A percentile compares a stretch with the other conserved stretches of the same genome.
Conservation (phyloP, 192 early-diverging fungal genomes). For the Backusella sp. region DNA sequence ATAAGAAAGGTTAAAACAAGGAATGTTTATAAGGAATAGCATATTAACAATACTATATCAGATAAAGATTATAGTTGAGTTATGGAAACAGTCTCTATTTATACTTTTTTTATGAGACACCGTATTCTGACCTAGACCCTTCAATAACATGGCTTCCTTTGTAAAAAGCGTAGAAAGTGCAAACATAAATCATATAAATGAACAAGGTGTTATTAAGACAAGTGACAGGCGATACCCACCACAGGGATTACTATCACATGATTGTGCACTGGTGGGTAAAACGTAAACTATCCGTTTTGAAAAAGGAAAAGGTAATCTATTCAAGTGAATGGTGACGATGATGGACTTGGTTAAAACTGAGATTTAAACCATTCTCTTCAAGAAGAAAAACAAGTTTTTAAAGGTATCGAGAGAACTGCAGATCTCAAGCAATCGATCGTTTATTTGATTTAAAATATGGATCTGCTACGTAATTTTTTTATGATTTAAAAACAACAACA, state of each 20-base stretch:
- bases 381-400: background rate
- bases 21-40: too few species aligned
- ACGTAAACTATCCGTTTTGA: too few species aligned
- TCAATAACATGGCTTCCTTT: too few species aligned
- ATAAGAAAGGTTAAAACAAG: background rate
- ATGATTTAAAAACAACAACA: background rate
- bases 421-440: background rate
- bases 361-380: background rate
- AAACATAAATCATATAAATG: too few species aligned
- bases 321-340: background rate
- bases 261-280: background rate
- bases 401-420: background rate
- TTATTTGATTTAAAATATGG: background rate
- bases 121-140: too few species aligned
- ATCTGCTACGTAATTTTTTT: background rate
- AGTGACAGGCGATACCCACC: too few species aligned
- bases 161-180: too few species aligned
- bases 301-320: background rate
- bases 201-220: too few species aligned
- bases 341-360: background rate
- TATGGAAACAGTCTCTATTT: too few species aligned
- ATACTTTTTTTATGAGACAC: too few species aligned
- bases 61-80: too few species aligned
- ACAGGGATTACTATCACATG: background rate
- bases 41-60: too few species aligned